Evolutionary conservation across 495 filamentous ascomycete species (phyloP), one percentile per base, ranked within the genome.

Genomic region (Penicillium paradoxum): DNA sequence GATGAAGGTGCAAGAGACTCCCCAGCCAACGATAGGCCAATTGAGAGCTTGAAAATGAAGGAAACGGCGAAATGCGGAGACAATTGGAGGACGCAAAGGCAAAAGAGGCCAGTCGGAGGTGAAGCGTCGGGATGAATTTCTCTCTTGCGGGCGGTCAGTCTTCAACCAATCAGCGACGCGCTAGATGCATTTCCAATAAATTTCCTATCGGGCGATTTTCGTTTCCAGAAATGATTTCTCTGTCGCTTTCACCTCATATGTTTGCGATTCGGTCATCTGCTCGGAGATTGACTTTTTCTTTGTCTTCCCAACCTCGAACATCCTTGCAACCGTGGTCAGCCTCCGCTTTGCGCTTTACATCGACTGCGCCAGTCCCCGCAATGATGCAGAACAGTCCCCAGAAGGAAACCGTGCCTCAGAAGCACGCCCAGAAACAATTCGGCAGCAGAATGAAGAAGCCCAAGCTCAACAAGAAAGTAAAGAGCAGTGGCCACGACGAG

Each of bases 401-500:
- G 53, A 69, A 67, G 46, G 60, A 63, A 6, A 56, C 53, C 36
- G 55, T 2, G 6, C 10, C 60, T 45, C 57, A 59, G 33, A 43
- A 27, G 17, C 34, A 37, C 17, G 9, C 34, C 4, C 34, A 15
- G n/a, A 37, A 15, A 15, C 14, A 7, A 37, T 6, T 37, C 34
- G 34, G 13, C n/a, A n/a, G 34, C 34, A 10, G 8, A 9, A 77
- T 73, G 59, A 82, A 79, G 67, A 83, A 82, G 68, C 73, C 74
- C 29, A 55, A 19, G 25, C 5, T 45, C n/a, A 9, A 19, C 6
- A 45, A 45, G 25, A 45, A 45, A 17, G 2, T 6, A 6, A 45
- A 30, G 25, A 30, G 42, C 42, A 45, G 42, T 37, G 34, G 34
- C 13, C 40, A 79, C 39, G 89, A 96, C 50, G 87, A 93, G 56